Evolutionary conservation across 2,329 filamentous ascomycete species (phyloP).

Genomic region (Capronia americana): DNA sequence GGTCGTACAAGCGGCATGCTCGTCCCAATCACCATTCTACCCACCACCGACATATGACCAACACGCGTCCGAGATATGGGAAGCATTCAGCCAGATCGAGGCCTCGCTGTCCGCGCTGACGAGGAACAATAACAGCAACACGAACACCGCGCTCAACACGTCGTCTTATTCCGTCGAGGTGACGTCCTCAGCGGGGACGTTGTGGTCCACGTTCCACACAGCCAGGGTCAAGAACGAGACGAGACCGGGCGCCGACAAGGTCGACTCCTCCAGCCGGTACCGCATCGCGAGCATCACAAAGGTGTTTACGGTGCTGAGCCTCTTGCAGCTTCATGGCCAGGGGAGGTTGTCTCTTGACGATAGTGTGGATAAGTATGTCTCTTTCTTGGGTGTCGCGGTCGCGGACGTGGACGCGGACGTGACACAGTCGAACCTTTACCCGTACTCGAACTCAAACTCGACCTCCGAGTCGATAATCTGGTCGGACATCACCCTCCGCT

Average conservation of each 20-base stretch:
- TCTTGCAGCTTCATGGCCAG: slow-evolving; percentile 41
- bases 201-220: slow-evolving; percentile 37
- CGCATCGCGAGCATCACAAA: slow-evolving; percentile 43
- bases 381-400: too few species aligned
- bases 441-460: slow-evolving; percentile 9
- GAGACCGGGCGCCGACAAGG: slow-evolving; percentile 33
- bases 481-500: slow-evolving; percentile 41
- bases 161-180: slow-evolving; percentile 39
- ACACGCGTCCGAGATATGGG: slow-evolving; percentile 10
- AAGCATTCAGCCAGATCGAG: slow-evolving; percentile 23
- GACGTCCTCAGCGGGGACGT: slow-evolving; percentile 31
- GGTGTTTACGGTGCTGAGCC: slow-evolving; percentile 41
- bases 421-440: too few species aligned
- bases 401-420: too few species aligned
- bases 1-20: slow-evolving; percentile 16
- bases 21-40: slow-evolving; percentile 32
- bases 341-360: slow-evolving; percentile 42
- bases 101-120: slow-evolving; percentile 9
- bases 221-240: slow-evolving; percentile 28
- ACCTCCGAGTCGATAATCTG: slow-evolving; percentile 35
- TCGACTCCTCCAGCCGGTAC: slow-evolving; percentile 38
- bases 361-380: slow-evolving; percentile 36
- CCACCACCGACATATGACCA: slow-evolving; percentile 26
- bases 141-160: slow-evolving; percentile 26
- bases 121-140: neutral